Base-by-base conservation (phyloP, 441 rosid species). In the Lepidium campestre region DNA sequence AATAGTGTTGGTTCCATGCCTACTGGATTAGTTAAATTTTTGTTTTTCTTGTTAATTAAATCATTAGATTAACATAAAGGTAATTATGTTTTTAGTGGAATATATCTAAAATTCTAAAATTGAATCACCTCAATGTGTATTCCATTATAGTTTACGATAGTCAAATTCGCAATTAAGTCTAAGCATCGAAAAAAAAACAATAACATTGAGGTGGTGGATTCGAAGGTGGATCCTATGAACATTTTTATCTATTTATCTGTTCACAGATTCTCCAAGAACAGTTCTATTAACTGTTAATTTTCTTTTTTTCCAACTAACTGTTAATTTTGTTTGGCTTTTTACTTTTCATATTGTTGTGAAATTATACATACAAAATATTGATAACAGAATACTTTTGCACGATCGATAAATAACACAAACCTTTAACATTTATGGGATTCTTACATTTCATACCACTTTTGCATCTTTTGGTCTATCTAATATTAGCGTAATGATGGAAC, bases 141-240 rank as follows among this genome's bases (percentile, higher is more conserved):
- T 68, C 73, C 59, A 68, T 68, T 68, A 68, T 39, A 37, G 35
- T 39, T 39, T n/a, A 39, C 49, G 11, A 17, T 36, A 37, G 66
- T 68, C 73, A 68, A 39, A 19, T 58, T 48, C 15, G 44, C 48
- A 68, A 48, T 68, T 4, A 44, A 44, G 12, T 48, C 59, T 19
- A 29, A 18, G 10, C 44, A 23, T 20, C 11, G 42, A 48, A 56
- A 29, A 54, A 4, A 48, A 56, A 29, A 54, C 3, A 7, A 31
- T 7, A 25, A 58, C 52, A 58, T 40, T 37, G 34, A 14, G 8
- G n/a, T 68, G 29, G 72, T 68, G 66, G 66, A 58, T 58, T 59
- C 65, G 3, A 48, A 35, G 47, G 45, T 19, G 45, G 44, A 35
- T 36, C 47, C n/a, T 22, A 36, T 48, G 34, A 57, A 27, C 40